Percentiles rank a stretch among this genome's conserved stretches.
Conservation (phyloP, 2,329 filamentous ascomycete genomes). For the Fusarium illudens region DNA sequence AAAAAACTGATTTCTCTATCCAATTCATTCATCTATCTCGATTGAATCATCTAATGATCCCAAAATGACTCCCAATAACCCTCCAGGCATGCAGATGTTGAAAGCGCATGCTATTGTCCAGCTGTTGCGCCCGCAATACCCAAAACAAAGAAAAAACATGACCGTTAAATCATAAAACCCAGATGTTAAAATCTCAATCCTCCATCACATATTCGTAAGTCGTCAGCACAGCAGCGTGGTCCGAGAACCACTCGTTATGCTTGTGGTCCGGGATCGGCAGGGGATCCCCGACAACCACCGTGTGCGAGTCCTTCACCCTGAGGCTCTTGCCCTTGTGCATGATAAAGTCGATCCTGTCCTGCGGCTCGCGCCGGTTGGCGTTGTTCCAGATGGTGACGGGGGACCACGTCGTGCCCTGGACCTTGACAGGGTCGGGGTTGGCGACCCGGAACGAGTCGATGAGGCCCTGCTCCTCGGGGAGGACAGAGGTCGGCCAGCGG, state of each 20-base stretch:
- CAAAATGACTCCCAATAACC: not conserved
- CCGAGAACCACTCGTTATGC: constrained; percentile 54
- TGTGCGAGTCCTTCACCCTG: constrained; percentile 43
- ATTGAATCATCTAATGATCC: not conserved
- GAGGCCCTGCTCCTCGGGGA: constrained; percentile 47
- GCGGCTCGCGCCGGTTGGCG: constrained; percentile 48
- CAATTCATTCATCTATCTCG: not conserved
- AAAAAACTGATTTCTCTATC: not conserved
- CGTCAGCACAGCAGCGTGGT: constrained; percentile 49
- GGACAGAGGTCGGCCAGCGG: constrained; percentile 51
- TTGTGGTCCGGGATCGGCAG: constrained; percentile 45
- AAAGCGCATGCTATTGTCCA: not conserved
- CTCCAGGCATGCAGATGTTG: not conserved
- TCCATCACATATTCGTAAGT: constrained; percentile 42
- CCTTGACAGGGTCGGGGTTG: constrained; percentile 46
- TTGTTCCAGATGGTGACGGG: constrained; percentile 49
- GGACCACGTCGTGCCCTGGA: constrained; percentile 52
- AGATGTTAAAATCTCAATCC: not conserved
- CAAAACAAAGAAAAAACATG: not conserved
- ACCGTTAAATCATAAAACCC: not conserved
- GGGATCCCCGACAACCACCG: constrained; percentile 47
- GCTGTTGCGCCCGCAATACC: not conserved
- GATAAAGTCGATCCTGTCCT: constrained; percentile 55
- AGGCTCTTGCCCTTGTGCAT: constrained; percentile 50
- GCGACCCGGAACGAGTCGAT: constrained; percentile 52